Conservation (phyloP, 805 yeast genomes). For the Dipodascopsis tothii region DNA sequence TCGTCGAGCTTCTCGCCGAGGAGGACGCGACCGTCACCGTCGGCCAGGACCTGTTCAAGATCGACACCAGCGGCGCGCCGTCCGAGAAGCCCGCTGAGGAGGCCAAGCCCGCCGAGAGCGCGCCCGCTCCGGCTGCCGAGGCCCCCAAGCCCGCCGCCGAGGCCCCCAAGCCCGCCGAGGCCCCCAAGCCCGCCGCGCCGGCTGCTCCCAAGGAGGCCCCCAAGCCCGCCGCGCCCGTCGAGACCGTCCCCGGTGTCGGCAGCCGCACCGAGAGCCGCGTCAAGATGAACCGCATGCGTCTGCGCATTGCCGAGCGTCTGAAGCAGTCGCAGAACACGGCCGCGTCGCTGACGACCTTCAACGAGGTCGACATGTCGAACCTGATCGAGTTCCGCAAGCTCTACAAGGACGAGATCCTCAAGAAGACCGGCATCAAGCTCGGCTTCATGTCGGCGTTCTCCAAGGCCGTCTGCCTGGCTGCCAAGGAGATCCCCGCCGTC, state of each 20-base stretch:
- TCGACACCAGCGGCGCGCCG: constrained; percentile 50
- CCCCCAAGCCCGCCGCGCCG: constrained; percentile 21
- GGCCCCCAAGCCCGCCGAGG: constrained; percentile 28
- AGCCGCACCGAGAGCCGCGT: constrained; percentile 84
- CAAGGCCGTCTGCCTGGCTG: constrained; percentile 85
- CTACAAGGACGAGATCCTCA: constrained; percentile 93
- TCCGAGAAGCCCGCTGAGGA: constrained; percentile 23
- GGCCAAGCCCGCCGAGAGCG: constrained; percentile 24
- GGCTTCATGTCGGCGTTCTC: constrained; percentile 99
- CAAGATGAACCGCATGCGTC: constrained; percentile 98
- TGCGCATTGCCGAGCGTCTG: constrained; percentile 96
- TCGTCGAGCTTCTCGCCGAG: constrained; percentile 70
- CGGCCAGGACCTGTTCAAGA: constrained; percentile 83
- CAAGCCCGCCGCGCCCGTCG: constrained; percentile 27
- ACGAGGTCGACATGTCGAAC: constrained; percentile 94
- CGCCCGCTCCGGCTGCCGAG: constrained; percentile 33
- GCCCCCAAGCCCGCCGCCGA: constrained; percentile 27
- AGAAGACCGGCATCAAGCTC: constrained; percentile 86
- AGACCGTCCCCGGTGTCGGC: constrained; percentile 42
- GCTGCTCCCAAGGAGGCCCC: constrained; percentile 29
- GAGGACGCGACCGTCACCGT: constrained; percentile 93
- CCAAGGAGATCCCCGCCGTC: constrained; percentile 89
- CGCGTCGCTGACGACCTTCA: constrained; percentile 94
- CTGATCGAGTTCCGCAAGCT: constrained; percentile 89
- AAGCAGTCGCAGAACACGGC: constrained; percentile 99